Base-by-base conservation (phyloP, 495 filamentous ascomycete species). In the Trichocladium antarcticum region DNA sequence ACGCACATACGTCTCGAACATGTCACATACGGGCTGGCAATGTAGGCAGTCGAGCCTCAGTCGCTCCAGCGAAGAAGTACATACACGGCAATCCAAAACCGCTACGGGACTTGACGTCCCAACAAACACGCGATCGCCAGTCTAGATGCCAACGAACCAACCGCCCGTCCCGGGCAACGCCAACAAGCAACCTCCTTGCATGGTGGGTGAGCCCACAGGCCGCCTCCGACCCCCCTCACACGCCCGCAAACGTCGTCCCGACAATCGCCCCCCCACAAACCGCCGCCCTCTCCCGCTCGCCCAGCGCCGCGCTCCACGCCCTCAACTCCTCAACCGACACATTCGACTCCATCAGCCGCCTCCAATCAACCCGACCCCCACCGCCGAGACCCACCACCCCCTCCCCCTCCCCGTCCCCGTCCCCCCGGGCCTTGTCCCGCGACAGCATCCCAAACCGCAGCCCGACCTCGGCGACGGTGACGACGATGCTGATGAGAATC, bases 401-500 rank as follows among this genome's bases (percentile, higher is more conserved):
- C 37, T 8, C 44, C 35, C 21, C 32, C n/a, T 24, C 31, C 6
- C 9, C 37, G 24, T 21, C 52, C 19, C 10, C 45, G 10, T 28
- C 37, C 3, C 15, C 24, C 31, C 37, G 14, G 0, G 16, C 42
- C 20, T 44, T 47, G 8, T 34, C 50, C 28, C 56, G 61, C 12
- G 64, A 71, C 37, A 97, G 66, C 16, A 98, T 83, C 17, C 75
- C 84, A 62, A 97, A 96, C 11, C 93, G 74, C 36, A 98, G 69
- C 43, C 83, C 79, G 15, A 96, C 90, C 68, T 98, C 92, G 5
- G 81, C 82, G 37, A 83, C 85, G 0, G 92, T 99, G 16, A 99
- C 87, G 34, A 84, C 65, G 58, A 99, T 96, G 57, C 82, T 88
- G 47, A 97, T 70, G 36, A 93, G 56, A 57, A 99, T 99, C 9